Evolutionary conservation across 805 yeast species (phyloP).

Genomic region (Candida glaebosa): DNA sequence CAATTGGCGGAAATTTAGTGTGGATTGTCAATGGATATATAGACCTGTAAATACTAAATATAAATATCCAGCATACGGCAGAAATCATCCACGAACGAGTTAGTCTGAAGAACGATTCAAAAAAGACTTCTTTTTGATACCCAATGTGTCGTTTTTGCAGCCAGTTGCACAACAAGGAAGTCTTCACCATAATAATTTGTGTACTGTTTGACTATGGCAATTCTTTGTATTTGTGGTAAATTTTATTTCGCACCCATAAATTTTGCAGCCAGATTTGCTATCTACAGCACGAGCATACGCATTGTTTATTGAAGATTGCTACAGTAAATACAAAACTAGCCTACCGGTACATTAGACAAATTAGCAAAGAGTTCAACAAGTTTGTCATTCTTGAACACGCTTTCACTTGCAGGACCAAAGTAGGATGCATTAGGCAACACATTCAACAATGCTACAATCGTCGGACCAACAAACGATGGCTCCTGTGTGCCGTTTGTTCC

Average conservation of each 20-base stretch:
- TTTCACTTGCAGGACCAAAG: conserved; percentile 45
- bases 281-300: too few relatives aligned
- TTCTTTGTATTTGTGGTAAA: conserved; percentile 2
- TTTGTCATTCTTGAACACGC: conserved; percentile 52
- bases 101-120: not conserved
- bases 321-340: too few relatives aligned
- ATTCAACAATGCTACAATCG: conserved; percentile 44
- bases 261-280: not conserved
- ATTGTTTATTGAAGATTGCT: too few relatives aligned
- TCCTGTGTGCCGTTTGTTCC: conserved; percentile 8
- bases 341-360: conserved; percentile 20
- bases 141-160: not conserved
- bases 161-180: not conserved
- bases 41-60: not conserved
- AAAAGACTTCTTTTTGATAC: not conserved
- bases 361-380: conserved; percentile 42
- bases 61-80: not conserved
- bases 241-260: not conserved
- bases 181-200: not conserved
- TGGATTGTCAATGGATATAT: conserved; percentile 3
- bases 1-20: conserved; percentile 14
- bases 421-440: conserved; percentile 59
- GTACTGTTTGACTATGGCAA: too few relatives aligned
- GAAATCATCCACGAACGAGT: not conserved
- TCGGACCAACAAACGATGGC: conserved; percentile 30